These are phyloP conservation scores for Lecanoromycetidae sp. DNA, from an alignment of 2,329 filamentous ascomycete species.

Conservation along the genomic window DNA sequence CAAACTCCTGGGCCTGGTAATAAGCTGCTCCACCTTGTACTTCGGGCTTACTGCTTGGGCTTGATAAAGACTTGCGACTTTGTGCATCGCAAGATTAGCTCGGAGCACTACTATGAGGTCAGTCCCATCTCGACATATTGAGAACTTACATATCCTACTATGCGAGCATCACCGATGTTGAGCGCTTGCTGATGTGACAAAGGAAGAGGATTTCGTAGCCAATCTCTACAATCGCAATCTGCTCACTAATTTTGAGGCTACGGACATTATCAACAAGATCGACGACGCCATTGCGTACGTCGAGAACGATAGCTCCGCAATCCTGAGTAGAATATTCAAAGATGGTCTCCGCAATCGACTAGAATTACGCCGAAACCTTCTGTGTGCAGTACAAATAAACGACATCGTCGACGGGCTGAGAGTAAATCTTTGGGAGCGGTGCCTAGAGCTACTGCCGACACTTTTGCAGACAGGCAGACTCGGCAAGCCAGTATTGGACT, in stretches of 20 bases:
- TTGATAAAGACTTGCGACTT: slow-evolving; percentile 71
- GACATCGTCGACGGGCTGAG: background rate
- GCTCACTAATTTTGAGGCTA: slow-evolving; percentile 49
- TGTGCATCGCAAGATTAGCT: slow-evolving; percentile 63
- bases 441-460: slow-evolving; percentile 7
- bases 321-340: slow-evolving; percentile 26
- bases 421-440: slow-evolving; percentile 13
- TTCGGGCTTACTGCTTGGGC: slow-evolving; percentile 77
- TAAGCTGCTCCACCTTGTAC: slow-evolving; percentile 46
- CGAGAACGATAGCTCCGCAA: slow-evolving; percentile 24
- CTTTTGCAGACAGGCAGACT: slow-evolving; percentile 50
- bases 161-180: no score
- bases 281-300: slow-evolving; percentile 44
- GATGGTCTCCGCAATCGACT: slow-evolving; percentile 50
- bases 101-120: slow-evolving; percentile 86
- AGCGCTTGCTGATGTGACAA: slow-evolving; percentile 12
- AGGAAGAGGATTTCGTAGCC: slow-evolving; percentile 95
- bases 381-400: slow-evolving; percentile 12
- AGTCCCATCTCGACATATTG: slow-evolving; percentile 21
- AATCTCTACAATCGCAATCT: slow-evolving; percentile 77
- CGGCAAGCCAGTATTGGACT: slow-evolving; percentile 55
- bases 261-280: slow-evolving; percentile 45
- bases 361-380: slow-evolving; percentile 6
- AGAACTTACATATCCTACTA: no score
- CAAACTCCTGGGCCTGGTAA: slow-evolving; percentile 19